Base-by-base conservation (phyloP, 2,329 filamentous ascomycete genomes). In the Aspergillus udagawae region DNA sequence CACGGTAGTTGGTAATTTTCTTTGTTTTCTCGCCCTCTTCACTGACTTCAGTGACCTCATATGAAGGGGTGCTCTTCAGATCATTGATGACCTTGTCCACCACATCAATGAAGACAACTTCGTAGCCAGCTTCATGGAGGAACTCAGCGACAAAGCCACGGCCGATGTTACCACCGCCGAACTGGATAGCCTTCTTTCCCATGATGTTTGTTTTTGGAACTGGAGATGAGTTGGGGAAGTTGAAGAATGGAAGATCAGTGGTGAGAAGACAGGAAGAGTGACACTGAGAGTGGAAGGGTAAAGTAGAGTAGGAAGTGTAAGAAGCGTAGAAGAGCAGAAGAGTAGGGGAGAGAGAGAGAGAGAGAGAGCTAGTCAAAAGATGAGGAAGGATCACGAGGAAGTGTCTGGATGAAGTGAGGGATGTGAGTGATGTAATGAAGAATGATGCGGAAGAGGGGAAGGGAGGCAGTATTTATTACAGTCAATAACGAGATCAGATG, bases 71-170 rank as follows among this genome's bases (percentile, higher is more conserved):
- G 21, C 82, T 78, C 73, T 97, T 91, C 65, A 99, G 84, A 53
- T 83, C 78, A 67, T 93, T 82, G 73, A 97, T 94, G 61, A 97
- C 81, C 60, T 78, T 79, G 73, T 93, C 91, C 78, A 92, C 87
- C 65, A 99, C 92, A 81, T 99, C 94, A 67, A 95, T 88, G 71
- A 99, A 97, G 79, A 97, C 83, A 69, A 99, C 93, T 72, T 97
- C 91, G 75, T 92, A 99, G 73, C 91, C 92, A 12, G 92, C 94
- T 76, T 95, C 89, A 82, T 96, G 91, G 44, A 97, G 85, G 79
- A 97, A 94, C 78, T 91, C 91, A 69, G 89, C 91, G 55, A 94
- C 90, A 67, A 94, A 94, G 75, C 91, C 89, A 74, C 89, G 88
- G 75, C 88, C 90, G 71, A 94, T 93, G 76, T 93, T 93, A 72